Evolutionary conservation across 225 moss, liverwort and hornwort genomes (phyloP).

Genomic region (Physcomitrellopsis africana): DNA sequence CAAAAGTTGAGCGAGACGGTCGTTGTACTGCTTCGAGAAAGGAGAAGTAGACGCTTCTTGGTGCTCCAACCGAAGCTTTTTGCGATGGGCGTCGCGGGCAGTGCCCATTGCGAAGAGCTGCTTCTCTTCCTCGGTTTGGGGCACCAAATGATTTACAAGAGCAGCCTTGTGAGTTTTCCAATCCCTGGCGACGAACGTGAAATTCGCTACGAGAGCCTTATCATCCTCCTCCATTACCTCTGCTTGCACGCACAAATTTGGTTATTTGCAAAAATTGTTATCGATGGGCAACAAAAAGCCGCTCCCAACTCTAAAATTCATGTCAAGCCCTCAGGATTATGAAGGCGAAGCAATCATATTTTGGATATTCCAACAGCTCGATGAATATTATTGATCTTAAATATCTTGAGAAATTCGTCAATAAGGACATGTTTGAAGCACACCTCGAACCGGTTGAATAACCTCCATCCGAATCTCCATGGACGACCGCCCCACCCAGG

Average conservation of each 20-base stretch:
- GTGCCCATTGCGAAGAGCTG: constrained; percentile 64
- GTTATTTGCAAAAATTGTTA: neutral
- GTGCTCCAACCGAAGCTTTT: constrained; percentile 55
- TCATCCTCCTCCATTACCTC: constrained; percentile 50
- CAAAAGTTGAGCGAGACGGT: constrained; percentile 52
- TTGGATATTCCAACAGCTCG: constrained; percentile 7
- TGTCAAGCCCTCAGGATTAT: neutral
- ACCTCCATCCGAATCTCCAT: constrained; percentile 99
- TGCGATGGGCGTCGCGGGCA: constrained; percentile 67
- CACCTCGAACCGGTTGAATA: constrained; percentile 68
- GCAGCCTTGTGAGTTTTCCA: constrained; percentile 72
- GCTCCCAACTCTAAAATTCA: neutral
- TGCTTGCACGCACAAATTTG: constrained; percentile 40
- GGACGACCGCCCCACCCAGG: constrained; percentile 91
- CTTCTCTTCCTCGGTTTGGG: constrained; percentile 71
- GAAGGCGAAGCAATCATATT: neutral
- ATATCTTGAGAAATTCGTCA: neutral
- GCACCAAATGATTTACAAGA: constrained; percentile 69
- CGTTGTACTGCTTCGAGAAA: constrained; percentile 48
- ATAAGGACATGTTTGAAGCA: constrained; percentile 2
- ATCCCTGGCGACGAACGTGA: constrained; percentile 98
- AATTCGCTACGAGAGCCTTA: constrained; percentile 83
- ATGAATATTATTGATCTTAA: neutral
- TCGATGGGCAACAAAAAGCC: neutral
- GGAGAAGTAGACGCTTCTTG: constrained; percentile 34